Conservation (phyloP, 352 stramenopile genomes). For the Pythium rhizo-oryzae region DNA sequence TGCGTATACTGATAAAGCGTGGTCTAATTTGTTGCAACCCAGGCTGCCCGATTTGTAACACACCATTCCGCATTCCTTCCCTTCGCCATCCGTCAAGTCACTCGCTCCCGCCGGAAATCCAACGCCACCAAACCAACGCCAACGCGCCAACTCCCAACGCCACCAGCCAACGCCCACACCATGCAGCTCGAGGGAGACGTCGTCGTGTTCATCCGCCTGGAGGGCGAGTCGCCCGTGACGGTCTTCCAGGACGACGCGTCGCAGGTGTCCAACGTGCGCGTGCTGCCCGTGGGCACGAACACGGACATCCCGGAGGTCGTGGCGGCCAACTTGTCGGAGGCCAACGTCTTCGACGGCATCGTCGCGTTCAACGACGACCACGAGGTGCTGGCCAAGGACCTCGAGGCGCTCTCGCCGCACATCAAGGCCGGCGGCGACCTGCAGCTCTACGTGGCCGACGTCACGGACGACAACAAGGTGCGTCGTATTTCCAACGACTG, state of each 20-base stretch:
- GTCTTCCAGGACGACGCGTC: conserved; percentile 48
- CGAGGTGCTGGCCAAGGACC: conserved; percentile 42
- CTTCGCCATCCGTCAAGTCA: conserved; percentile 12
- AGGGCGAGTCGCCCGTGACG: conserved; percentile 41
- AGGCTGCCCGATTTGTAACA: conserved; percentile 6
- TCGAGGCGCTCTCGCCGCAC: conserved; percentile 47
- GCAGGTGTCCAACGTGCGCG: conserved; percentile 47
- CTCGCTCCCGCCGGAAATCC: neutral
- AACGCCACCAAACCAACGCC: neutral
- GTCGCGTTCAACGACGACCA: conserved; percentile 62
- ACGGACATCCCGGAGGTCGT: conserved; percentile 50
- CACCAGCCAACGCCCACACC: neutral
- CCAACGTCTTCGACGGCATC: conserved; percentile 50
- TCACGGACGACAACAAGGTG: conserved; percentile 66
- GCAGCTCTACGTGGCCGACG: conserved; percentile 56
- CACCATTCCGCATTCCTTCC: neutral
- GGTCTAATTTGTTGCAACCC: neutral
- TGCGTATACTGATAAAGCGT: neutral
- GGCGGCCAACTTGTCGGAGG: conserved; percentile 32
- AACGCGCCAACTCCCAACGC: conserved; percentile 1
- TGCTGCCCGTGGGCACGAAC: conserved; percentile 42
- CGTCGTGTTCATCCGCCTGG: conserved; percentile 56
- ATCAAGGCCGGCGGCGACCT: conserved; percentile 57
- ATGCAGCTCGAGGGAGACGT: conserved; percentile 54
- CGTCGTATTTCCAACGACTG: conserved; percentile 2